phyloP scores from a whole-genome alignment of 1,139 yeast species.

The Debaryomyces nepalensis region DNA sequence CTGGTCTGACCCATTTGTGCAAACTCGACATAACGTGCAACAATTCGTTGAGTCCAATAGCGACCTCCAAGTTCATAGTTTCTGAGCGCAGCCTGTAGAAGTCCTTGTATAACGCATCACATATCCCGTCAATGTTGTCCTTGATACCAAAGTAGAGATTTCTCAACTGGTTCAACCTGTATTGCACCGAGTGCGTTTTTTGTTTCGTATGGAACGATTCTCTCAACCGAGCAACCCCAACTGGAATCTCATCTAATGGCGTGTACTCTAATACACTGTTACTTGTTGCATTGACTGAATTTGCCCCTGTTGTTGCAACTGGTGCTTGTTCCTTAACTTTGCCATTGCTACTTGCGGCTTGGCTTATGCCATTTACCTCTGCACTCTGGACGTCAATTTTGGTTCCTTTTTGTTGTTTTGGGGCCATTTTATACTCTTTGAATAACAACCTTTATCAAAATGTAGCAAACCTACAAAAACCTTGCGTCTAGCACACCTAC shows the following conservation, averaged over 20 bases:
- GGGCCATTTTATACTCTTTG: slow-evolving; percentile 1
- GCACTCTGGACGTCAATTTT: neutral
- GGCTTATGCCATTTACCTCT: neutral
- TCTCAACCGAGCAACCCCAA: slow-evolving; percentile 47
- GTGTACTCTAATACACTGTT: slow-evolving; percentile 44
- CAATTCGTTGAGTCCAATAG: slow-evolving; percentile 58
- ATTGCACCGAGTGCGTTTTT: slow-evolving; percentile 59
- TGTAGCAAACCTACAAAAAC: too few species aligned
- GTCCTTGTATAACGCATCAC: slow-evolving; percentile 66
- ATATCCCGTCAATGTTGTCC: slow-evolving; percentile 60
- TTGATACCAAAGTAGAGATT: slow-evolving; percentile 67
- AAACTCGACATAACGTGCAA: slow-evolving; percentile 62
- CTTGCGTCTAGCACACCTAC: too few species aligned
- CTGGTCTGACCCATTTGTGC: slow-evolving; percentile 65
- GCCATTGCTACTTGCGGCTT: neutral
- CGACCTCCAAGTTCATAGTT: slow-evolving; percentile 61
- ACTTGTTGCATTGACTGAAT: neutral
- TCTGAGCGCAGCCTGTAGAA: slow-evolving; percentile 69
- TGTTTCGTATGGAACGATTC: slow-evolving; percentile 50
- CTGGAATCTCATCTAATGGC: slow-evolving; percentile 53
- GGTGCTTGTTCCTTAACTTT: neutral
- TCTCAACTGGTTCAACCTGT: slow-evolving; percentile 66
- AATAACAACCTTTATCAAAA: too few species aligned
- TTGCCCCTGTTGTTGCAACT: neutral
- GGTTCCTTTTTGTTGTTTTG: slow-evolving; percentile 3